Base-by-base conservation (phyloP, 1,284 basidiomycete genomes). In the Puccinia hordei region DNA sequence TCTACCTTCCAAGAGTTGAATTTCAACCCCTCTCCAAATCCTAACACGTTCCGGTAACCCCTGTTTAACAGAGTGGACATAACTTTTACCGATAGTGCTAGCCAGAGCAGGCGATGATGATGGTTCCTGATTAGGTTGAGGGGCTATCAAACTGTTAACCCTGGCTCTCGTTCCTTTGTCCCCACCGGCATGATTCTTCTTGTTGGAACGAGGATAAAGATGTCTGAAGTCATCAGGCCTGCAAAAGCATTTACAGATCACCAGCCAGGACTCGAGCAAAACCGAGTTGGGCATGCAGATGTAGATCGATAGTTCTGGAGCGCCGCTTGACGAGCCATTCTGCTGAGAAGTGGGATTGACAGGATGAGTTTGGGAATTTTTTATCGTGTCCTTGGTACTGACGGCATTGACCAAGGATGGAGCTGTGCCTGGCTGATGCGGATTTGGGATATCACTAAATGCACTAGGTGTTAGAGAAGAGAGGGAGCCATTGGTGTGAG, bases 231-330 rank as follows among this genome's bases (percentile, higher is more conserved):
- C 78, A 66, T 73, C 78, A 15, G 78, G 78, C 49, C 69, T 19
- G 61, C 69, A 61, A 55, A 80, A 80, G 38, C 78, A 80, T 80
- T 80, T 80, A 61, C 78, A 80, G 44, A 80, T 80, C 44, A 80
- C 78, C 3, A 80, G 46, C 78, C 78, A 80, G 22, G 78, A 57
- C 72, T 80, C 78, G 22, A 80, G 49, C 24, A 80, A 19, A 24
- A 73, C 46, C 10, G 59, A 63, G 27, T 65, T 65, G 13, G 78
- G 78, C 78, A 80, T 80, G 69, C 78, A 80, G 46, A 80, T 53
- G 24, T 80, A 80, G 46, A 80, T 53, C 27, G 78, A 79, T 24
- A 49, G 19, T 38, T 80, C 78, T 12, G 38, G 55, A 19, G 35
- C 55, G 4, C 15, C 10, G 35, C n/a, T 57, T 15, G 71, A 44